These are phyloP conservation scores for Yamagishiella unicocca DNA, from an alignment of 139 green algal genomes.

Conservation along the genomic window DNA sequence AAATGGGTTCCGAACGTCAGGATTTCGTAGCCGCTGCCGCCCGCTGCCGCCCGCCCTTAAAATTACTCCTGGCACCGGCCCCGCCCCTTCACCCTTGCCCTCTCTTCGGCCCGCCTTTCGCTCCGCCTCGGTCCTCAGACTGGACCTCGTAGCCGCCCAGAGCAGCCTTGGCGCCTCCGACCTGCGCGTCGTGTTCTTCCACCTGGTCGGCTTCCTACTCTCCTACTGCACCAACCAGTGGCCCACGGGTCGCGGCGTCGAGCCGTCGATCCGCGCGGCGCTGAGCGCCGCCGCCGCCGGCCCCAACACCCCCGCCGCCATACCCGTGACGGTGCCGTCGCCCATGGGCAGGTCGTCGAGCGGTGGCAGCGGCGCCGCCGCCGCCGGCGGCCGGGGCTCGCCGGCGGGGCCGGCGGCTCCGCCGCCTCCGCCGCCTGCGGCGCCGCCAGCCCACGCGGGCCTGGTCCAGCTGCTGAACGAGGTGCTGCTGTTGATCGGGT, in stretches of 20 bases:
- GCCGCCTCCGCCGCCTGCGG: background rate
- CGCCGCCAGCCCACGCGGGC: conserved; percentile 10
- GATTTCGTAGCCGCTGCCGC: no score
- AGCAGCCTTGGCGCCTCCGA: conserved; percentile 58
- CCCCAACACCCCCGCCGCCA: background rate
- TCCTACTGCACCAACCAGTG: conserved; percentile 66
- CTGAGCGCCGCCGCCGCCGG: background rate
- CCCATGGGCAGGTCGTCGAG: background rate
- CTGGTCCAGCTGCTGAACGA: conserved; percentile 67
- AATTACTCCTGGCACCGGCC: no score
- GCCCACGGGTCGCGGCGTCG: background rate
- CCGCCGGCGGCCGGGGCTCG: no score
- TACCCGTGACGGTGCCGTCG: background rate
- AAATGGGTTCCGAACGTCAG: no score
- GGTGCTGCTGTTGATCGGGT: conserved; percentile 69
- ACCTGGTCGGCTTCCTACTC: conserved; percentile 71
- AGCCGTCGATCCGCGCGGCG: conserved; percentile 27
- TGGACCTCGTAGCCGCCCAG: conserved; percentile 69
- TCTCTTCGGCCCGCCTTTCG: no score
- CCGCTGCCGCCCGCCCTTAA: no score
- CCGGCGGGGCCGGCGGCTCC: background rate
- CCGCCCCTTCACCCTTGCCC: no score
- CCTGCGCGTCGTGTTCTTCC: conserved; percentile 69
- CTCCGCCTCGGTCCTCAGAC: conserved; percentile 1
- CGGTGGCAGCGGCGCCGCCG: background rate